Evolutionary conservation across 2,329 filamentous ascomycete genomes (phyloP).

Genomic region (Penicillium sp.): DNA sequence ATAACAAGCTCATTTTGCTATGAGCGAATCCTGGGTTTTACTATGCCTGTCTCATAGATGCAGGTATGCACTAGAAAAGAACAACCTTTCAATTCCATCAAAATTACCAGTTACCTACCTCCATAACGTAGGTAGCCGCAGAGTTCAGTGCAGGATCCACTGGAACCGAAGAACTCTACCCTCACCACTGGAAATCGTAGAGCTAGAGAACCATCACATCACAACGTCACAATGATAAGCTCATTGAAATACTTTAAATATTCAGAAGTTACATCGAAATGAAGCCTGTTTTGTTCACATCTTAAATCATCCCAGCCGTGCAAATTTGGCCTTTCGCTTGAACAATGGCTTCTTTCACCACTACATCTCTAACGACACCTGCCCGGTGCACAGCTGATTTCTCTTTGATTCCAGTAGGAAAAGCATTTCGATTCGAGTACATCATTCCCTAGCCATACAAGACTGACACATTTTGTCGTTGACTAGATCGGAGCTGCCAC

Average conservation of each 20-base stretch:
- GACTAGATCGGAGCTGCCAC: constrained; percentile 71
- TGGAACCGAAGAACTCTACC: not conserved
- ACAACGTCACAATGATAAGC: constrained; percentile 13
- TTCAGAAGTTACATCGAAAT: not conserved
- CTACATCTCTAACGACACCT: constrained; percentile 59
- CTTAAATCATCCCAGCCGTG: not conserved
- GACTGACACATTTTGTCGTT: not conserved
- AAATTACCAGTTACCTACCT: too few species aligned
- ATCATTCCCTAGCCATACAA: too few species aligned
- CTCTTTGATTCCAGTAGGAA: constrained; percentile 71
- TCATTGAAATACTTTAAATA: not conserved
- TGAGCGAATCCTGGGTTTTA: too few species aligned
- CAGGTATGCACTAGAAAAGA: too few species aligned
- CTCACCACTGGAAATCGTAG: not conserved
- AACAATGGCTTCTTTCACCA: constrained; percentile 24
- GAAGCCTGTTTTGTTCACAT: not conserved
- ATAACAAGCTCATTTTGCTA: too few species aligned
- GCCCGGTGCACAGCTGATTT: constrained; percentile 80
- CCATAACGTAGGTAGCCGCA: too few species aligned
- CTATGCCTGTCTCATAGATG: too few species aligned
- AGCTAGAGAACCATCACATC: not conserved
- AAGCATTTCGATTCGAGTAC: not conserved
- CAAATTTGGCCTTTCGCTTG: not conserved
- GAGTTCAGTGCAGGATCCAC: not conserved
- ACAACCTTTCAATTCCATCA: too few species aligned